phyloP scores from a whole-genome alignment of 1,284 basidiomycete species.

The Cryptococcus amylolentus region DNA sequence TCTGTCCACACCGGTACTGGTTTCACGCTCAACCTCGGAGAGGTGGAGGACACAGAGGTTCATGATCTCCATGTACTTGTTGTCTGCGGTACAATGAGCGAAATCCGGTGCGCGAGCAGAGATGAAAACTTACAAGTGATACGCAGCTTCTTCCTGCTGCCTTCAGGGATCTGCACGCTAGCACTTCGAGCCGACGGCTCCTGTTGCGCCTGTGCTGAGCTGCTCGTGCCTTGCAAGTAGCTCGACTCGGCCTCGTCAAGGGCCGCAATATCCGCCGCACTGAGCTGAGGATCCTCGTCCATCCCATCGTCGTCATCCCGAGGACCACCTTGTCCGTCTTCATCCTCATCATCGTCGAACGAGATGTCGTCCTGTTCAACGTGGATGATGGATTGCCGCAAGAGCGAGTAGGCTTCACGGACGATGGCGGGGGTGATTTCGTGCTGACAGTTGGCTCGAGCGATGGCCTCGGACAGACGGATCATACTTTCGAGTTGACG shows the following conservation, averaged over 20 bases:
- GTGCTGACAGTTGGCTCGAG: slow-evolving; percentile 88
- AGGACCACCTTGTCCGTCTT: slow-evolving; percentile 46
- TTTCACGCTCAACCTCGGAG: slow-evolving; percentile 69
- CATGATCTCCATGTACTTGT: slow-evolving; percentile 88
- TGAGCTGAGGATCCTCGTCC: slow-evolving; percentile 49
- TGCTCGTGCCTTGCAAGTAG: slow-evolving; percentile 29
- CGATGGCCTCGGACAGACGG: slow-evolving; percentile 93
- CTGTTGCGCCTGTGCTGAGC: slow-evolving; percentile 52
- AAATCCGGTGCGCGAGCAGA: neutral
- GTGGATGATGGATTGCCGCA: slow-evolving; percentile 97
- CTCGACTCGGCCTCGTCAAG: slow-evolving; percentile 48
- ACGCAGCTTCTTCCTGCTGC: slow-evolving; percentile 68
- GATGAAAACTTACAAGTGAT: slow-evolving; percentile 61
- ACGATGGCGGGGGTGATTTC: slow-evolving; percentile 94
- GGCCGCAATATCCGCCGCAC: slow-evolving; percentile 59
- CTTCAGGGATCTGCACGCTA: slow-evolving; percentile 30
- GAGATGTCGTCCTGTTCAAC: slow-evolving; percentile 99
- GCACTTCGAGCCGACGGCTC: slow-evolving; percentile 27
- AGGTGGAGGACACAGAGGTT: slow-evolving; percentile 77
- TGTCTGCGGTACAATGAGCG: slow-evolving; percentile 52
- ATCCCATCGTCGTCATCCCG: slow-evolving; percentile 37
- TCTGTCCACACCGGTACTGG: slow-evolving; percentile 72
- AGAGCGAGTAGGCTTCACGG: slow-evolving; percentile 86
- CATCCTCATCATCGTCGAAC: slow-evolving; percentile 87
- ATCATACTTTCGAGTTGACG: slow-evolving; percentile 97